Conservation (phyloP, 2,329 filamentous ascomycete species). For the Clonostachys chloroleuca region DNA sequence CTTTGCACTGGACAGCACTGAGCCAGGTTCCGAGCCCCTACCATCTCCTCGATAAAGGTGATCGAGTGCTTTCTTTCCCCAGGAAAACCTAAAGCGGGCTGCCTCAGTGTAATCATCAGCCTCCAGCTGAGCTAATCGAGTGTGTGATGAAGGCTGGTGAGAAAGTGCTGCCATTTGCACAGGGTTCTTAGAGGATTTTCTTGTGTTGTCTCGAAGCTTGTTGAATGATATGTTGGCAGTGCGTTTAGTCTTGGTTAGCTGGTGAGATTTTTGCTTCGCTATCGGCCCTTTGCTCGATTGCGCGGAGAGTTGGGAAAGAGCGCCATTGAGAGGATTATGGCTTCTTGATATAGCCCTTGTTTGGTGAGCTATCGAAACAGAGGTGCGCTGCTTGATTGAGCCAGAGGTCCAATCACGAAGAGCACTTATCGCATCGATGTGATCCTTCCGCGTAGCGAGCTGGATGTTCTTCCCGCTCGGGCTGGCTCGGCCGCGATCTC, state of each 20-base stretch:
- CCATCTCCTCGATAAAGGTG: neutral
- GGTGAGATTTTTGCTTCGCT: too few species aligned
- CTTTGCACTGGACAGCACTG: neutral
- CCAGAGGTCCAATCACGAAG: constrained; percentile 53
- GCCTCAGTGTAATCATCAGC: constrained; percentile 28
- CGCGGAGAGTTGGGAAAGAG: constrained; percentile 3
- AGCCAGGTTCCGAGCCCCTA: neutral
- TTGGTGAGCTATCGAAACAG: constrained; percentile 16
- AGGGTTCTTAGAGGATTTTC: too few species aligned
- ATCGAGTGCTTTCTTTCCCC: constrained; percentile 37
- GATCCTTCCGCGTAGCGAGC: constrained; percentile 56
- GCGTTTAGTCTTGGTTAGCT: too few species aligned
- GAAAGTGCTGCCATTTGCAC: too few species aligned
- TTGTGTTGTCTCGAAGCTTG: too few species aligned
- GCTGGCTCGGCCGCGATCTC: constrained; percentile 47
- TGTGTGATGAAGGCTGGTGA: neutral
- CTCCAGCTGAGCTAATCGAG: constrained; percentile 53
- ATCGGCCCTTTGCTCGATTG: constrained; percentile 10
- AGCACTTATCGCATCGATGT: constrained; percentile 49
- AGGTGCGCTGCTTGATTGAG: constrained; percentile 36
- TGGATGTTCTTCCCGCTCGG: constrained; percentile 52
- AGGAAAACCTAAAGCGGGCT: constrained; percentile 35
- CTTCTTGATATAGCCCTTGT: too few species aligned
- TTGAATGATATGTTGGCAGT: too few species aligned
- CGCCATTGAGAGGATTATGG: too few species aligned